phyloP scores from a whole-genome alignment of 2,329 filamentous ascomycete genomes.

The Fusarium proliferatum region DNA sequence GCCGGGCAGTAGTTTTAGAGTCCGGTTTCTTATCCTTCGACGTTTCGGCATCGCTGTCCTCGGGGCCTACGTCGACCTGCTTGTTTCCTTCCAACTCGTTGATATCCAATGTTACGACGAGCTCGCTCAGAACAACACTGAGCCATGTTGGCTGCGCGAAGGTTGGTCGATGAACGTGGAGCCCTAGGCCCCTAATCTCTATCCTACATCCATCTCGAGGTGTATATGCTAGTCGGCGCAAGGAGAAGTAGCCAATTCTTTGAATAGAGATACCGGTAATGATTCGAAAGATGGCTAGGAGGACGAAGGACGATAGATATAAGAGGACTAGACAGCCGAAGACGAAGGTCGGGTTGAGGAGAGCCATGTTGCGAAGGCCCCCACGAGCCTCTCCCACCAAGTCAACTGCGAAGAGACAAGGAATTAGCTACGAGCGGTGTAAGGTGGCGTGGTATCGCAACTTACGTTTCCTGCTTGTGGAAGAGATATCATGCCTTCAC shows the following conservation, averaged over 20 bases:
- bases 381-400: conserved; percentile 42
- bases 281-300: conserved; percentile 93
- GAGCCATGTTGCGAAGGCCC: conserved; percentile 63
- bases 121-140: conserved; percentile 87
- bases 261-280: conserved; percentile 96
- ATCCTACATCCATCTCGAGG: conserved; percentile 89
- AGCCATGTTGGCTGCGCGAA: conserved; percentile 98
- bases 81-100: conserved; percentile 69
- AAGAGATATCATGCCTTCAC: conserved; percentile 46
- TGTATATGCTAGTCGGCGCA: conserved; percentile 90
- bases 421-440: conserved; percentile 43
- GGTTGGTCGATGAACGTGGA: conserved; percentile 91
- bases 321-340: conserved; percentile 86
- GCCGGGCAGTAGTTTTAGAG: conserved; percentile 44
- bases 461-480: conserved; percentile 41
- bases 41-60: conserved; percentile 45
- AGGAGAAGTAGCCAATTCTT: conserved; percentile 89
- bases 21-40: conserved; percentile 40
- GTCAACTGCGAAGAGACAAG: conserved; percentile 28
- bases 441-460: conserved; percentile 37
- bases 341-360: conserved; percentile 81
- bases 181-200: conserved; percentile 87
- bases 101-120: conserved; percentile 85
- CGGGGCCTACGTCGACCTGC: conserved; percentile 35
- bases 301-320: conserved; percentile 91